These are phyloP conservation scores for Trichoderma semiorbis DNA, from an alignment of 2,329 filamentous ascomycete species.

Conservation along the genomic window DNA sequence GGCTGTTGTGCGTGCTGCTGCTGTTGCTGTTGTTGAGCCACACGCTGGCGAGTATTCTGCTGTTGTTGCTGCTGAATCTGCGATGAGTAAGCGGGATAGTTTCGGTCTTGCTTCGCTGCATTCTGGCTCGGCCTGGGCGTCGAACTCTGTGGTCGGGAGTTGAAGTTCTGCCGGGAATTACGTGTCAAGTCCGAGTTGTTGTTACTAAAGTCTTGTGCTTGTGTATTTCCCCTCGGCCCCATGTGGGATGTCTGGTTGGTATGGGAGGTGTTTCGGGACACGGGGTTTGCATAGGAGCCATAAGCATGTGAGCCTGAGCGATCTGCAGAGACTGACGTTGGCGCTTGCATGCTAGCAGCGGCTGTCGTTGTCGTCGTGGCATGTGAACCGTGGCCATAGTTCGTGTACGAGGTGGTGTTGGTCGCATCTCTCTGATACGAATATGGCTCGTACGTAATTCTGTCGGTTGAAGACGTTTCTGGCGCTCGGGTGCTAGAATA, in stretches of 20 bases:
- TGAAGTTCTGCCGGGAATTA: not conserved
- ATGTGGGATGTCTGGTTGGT: not conserved
- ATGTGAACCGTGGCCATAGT: conserved; percentile 30
- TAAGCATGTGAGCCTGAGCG: conserved; percentile 12
- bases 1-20: conserved; percentile 16
- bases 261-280: not conserved
- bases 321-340: conserved; percentile 4
- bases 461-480: conserved; percentile 15
- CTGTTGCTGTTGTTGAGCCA: conserved; percentile 16
- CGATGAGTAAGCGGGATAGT: conserved; percentile 6
- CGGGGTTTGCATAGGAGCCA: not conserved
- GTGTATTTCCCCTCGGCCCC: not conserved
- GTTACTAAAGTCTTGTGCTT: not conserved
- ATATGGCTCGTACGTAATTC: conserved; percentile 33
- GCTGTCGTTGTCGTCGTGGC: conserved; percentile 23
- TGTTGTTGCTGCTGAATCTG: conserved; percentile 16
- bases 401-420: conserved; percentile 21
- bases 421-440: conserved; percentile 27
- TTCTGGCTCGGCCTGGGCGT: not conserved
- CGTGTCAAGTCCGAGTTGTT: not conserved
- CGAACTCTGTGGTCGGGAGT: not conserved
- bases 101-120: conserved; percentile 7
- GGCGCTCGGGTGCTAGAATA: conserved; percentile 17
- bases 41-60: conserved; percentile 9
- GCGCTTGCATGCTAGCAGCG: conserved; percentile 1